Conservation (phyloP, 1,139 yeast species). For the Yamadazyma mexicana region DNA sequence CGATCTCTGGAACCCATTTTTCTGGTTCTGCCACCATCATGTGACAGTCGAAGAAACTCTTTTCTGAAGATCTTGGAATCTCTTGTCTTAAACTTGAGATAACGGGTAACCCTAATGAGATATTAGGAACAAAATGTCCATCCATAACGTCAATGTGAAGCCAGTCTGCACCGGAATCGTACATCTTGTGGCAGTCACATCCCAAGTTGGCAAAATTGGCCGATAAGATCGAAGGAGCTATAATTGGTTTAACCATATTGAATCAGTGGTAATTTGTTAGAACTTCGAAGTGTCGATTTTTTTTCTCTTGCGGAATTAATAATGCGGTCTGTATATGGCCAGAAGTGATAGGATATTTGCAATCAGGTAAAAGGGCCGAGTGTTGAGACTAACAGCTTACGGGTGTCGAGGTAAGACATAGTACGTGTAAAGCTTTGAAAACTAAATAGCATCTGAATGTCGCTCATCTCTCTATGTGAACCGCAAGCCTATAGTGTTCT, state of each 20-base stretch:
- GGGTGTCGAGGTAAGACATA: too few species aligned
- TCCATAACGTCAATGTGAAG: slow-evolving; percentile 98
- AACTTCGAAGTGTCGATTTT: background rate
- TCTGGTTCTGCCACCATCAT: slow-evolving; percentile 98
- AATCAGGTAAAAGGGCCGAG: too few species aligned
- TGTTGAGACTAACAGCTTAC: too few species aligned
- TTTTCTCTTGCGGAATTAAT: background rate
- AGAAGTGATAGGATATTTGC: too few species aligned
- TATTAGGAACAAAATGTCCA: slow-evolving; percentile 97
- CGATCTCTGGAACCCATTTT: slow-evolving; percentile 92
- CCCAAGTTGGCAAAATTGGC: slow-evolving; percentile 90
- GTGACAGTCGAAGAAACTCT: slow-evolving; percentile 92
- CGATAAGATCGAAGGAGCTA: slow-evolving; percentile 97
- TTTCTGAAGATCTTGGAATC: slow-evolving; percentile 56
- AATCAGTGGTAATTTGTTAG: background rate
- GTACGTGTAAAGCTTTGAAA: too few species aligned
- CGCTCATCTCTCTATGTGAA: too few species aligned
- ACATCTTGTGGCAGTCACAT: slow-evolving; percentile 79
- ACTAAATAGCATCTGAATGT: too few species aligned
- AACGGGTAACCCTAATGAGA: slow-evolving; percentile 90
- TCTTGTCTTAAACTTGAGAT: slow-evolving; percentile 76
- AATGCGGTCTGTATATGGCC: background rate
- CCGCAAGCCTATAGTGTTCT: too few species aligned
- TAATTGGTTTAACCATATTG: slow-evolving; percentile 71
- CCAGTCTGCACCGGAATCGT: slow-evolving; percentile 85